phyloP scores from a whole-genome alignment of 2,329 filamentous ascomycete species.

The Stenocarpella maydis region DNA sequence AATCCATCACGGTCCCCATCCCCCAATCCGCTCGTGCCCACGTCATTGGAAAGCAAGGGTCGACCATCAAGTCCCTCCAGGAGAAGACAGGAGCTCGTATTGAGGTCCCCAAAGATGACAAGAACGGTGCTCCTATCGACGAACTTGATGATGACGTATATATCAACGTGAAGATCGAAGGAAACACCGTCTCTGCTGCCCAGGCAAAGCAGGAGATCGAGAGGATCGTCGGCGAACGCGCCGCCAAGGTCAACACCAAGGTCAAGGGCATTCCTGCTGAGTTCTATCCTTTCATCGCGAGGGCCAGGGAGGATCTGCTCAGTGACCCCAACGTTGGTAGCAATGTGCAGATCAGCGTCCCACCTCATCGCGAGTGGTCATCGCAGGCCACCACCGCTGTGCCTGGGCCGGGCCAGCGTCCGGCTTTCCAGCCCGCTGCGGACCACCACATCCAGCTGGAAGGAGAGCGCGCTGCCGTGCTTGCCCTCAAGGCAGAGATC shows the following conservation, averaged over 20 bases:
- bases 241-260: constrained; percentile 81
- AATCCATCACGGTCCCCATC: constrained; percentile 77
- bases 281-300: constrained; percentile 95
- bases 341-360: constrained; percentile 83
- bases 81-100: constrained; percentile 90
- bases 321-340: constrained; percentile 75
- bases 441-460: constrained; percentile 84
- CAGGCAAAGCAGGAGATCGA: constrained; percentile 85
- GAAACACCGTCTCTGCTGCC: constrained; percentile 87
- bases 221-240: constrained; percentile 86
- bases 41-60: constrained; percentile 92
- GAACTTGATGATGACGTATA: constrained; percentile 83
- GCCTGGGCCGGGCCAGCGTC: constrained; percentile 68
- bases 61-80: constrained; percentile 88
- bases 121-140: constrained; percentile 59
- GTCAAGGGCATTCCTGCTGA: constrained; percentile 87
- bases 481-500: constrained; percentile 80
- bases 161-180: constrained; percentile 88
- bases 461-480: constrained; percentile 84
- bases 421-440: constrained; percentile 75
- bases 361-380: constrained; percentile 80
- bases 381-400: constrained; percentile 72
- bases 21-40: constrained; percentile 84
- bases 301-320: constrained; percentile 74
- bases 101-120: constrained; percentile 84